Evolutionary conservation across 1,284 basidiomycete species (phyloP).

Genomic region (Ceratobasidium sp.): DNA sequence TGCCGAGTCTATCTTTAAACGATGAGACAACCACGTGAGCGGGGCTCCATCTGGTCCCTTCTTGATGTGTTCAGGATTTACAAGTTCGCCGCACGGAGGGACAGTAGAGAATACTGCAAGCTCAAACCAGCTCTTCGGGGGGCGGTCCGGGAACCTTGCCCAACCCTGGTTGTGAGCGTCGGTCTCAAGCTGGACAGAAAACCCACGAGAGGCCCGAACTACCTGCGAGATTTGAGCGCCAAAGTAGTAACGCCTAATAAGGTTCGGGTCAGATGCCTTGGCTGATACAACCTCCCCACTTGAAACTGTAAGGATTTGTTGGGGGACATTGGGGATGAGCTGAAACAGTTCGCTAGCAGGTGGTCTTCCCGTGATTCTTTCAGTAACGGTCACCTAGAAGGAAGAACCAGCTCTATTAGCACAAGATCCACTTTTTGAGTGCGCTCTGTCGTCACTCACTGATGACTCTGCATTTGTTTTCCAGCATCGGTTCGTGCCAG

Average conservation of each 20-base stretch:
- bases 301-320: background rate
- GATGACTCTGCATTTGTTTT: too few species aligned
- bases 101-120: background rate
- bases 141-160: constrained; percentile 1
- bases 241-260: constrained; percentile 12
- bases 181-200: constrained; percentile 33
- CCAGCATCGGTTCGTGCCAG: background rate
- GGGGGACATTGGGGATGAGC: too few species aligned
- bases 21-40: constrained; percentile 6
- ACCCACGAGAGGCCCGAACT: background rate
- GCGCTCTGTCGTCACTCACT: too few species aligned
- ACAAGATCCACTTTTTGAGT: too few species aligned
- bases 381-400: background rate
- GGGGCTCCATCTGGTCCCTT: background rate
- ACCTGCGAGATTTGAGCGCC: background rate
- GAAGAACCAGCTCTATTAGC: too few species aligned
- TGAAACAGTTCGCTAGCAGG: background rate
- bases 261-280: background rate
- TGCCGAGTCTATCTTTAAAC: background rate
- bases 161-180: constrained; percentile 44
- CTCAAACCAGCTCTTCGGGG: constrained; percentile 44
- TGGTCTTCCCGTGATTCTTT: background rate
- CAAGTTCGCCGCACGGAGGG: background rate
- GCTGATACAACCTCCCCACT: background rate
- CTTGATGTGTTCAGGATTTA: background rate